Evolutionary conservation across 1,284 basidiomycete species (phyloP).

Genomic region (Microbotryum silenes-acaulis): DNA sequence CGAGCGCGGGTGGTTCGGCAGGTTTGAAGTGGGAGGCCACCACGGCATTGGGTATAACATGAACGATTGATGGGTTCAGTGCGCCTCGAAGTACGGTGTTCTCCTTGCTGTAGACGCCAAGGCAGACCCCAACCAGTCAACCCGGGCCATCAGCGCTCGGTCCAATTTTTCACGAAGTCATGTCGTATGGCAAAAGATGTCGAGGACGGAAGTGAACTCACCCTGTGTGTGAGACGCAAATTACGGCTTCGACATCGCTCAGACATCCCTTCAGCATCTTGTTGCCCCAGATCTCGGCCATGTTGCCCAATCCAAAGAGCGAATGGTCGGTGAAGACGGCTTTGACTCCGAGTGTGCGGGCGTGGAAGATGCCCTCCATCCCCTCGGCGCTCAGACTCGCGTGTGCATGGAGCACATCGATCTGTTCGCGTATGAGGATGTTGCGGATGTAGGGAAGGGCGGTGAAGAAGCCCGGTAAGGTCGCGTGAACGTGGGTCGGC

Average conservation of each 20-base stretch:
- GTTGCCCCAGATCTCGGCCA: conserved; percentile 92
- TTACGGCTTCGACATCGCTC: conserved; percentile 83
- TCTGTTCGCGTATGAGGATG: conserved; percentile 77
- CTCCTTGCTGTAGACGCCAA: conserved; percentile 48
- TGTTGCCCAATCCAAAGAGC: conserved; percentile 91
- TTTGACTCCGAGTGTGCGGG: conserved; percentile 65
- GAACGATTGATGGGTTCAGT: conserved; percentile 60
- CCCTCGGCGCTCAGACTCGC: conserved; percentile 82
- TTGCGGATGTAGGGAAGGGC: conserved; percentile 83
- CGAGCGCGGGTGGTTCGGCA: conserved; percentile 42
- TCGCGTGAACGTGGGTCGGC: conserved; percentile 66
- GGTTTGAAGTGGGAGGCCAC: conserved; percentile 80
- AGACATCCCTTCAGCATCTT: conserved; percentile 82
- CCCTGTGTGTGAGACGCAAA: conserved; percentile 98
- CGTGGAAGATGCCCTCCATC: conserved; percentile 85
- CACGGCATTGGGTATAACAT: conserved; percentile 93
- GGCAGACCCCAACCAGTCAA: conserved; percentile 34
- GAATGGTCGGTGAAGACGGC: conserved; percentile 97
- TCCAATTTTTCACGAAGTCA: neutral
- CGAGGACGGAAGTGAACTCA: conserved; percentile 41
- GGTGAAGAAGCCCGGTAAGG: conserved; percentile 87
- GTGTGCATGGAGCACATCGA: conserved; percentile 85
- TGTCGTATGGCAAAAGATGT: too few species aligned
- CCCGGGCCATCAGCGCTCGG: conserved; percentile 44
- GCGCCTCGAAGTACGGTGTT: conserved; percentile 87